Conservation (phyloP, 352 stramenopile species). For the Globisporangium ultimum region DNA sequence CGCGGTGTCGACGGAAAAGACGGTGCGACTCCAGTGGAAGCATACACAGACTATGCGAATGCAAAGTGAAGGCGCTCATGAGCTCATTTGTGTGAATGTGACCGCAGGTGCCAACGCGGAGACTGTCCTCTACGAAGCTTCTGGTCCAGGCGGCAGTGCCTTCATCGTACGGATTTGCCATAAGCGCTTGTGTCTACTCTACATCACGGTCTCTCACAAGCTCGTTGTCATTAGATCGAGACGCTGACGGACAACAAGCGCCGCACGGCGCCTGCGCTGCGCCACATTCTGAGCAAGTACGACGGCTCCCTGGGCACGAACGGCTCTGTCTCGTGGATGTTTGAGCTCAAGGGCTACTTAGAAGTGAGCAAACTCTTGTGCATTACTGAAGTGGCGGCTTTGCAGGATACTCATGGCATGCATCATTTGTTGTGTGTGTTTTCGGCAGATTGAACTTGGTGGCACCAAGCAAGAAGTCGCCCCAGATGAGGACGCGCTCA, state of each 20-base stretch:
- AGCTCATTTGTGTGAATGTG: too few relatives aligned
- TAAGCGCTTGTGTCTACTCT: background rate
- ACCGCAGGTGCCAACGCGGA: slow-evolving; percentile 52
- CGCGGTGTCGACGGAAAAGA: slow-evolving; percentile 80
- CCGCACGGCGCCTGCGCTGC: slow-evolving; percentile 73
- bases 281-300: slow-evolving; percentile 72
- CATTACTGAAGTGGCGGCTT: background rate
- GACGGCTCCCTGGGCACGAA: slow-evolving; percentile 64
- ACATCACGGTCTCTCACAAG: background rate
- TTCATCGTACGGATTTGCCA: slow-evolving; percentile 46
- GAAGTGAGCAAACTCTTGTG: slow-evolving; percentile 31
- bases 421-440: slow-evolving; percentile 5
- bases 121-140: slow-evolving; percentile 74
- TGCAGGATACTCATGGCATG: background rate
- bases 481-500: slow-evolving; percentile 65
- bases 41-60: too few relatives aligned
- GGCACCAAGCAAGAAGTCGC: slow-evolving; percentile 16
- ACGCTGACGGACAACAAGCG: slow-evolving; percentile 84
- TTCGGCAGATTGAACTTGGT: slow-evolving; percentile 31
- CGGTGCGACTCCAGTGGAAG: slow-evolving; percentile 22
- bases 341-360: slow-evolving; percentile 80
- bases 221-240: slow-evolving; percentile 51
- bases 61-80: too few relatives aligned
- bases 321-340: slow-evolving; percentile 83
- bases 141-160: slow-evolving; percentile 63